Percentiles rank a stretch among this genome's conserved stretches.
Conservation (phyloP, 2,329 filamentous ascomycete genomes). For the Xylariaceae sp. region DNA sequence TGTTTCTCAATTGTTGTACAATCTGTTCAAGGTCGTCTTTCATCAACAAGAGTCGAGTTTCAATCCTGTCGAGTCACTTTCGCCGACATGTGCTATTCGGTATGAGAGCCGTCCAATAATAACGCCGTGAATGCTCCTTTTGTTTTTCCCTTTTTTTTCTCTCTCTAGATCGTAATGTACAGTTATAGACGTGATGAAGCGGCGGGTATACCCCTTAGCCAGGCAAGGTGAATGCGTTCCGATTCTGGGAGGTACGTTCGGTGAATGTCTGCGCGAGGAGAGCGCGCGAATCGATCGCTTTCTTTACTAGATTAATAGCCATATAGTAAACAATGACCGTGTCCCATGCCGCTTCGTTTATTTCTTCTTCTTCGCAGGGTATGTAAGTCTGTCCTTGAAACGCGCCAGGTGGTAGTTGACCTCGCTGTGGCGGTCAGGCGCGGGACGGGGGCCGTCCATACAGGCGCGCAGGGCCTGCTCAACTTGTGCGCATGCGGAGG, state of each 20-base stretch:
- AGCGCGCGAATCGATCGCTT: not conserved
- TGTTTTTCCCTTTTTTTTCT: not conserved
- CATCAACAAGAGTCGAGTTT: not conserved
- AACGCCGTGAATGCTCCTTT: constrained; percentile 6
- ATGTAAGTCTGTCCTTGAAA: constrained; percentile 66
- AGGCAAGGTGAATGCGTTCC: not conserved
- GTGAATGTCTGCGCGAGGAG: not conserved
- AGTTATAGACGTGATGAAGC: not conserved
- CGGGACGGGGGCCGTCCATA: constrained; percentile 71
- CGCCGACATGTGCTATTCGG: not conserved
- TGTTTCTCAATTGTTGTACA: constrained; percentile 9
- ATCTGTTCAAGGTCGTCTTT: not conserved
- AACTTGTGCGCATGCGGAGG: constrained; percentile 52
- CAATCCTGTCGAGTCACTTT: not conserved
- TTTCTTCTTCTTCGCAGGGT: constrained; percentile 45
- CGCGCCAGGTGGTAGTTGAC: constrained; percentile 91
- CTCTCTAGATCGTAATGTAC: constrained; percentile 2
- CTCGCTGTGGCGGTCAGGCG: constrained; percentile 58
- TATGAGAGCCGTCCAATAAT: not conserved
- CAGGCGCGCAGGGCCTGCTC: constrained; percentile 58
- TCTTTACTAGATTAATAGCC: not conserved
- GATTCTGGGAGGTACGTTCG: not conserved
- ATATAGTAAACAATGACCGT: not conserved
- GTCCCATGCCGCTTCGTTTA: constrained; percentile 3
- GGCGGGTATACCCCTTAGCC: not conserved